phyloP scores from a whole-genome alignment of 768 basidiomycete species.

The Leccinum uliginosum region DNA sequence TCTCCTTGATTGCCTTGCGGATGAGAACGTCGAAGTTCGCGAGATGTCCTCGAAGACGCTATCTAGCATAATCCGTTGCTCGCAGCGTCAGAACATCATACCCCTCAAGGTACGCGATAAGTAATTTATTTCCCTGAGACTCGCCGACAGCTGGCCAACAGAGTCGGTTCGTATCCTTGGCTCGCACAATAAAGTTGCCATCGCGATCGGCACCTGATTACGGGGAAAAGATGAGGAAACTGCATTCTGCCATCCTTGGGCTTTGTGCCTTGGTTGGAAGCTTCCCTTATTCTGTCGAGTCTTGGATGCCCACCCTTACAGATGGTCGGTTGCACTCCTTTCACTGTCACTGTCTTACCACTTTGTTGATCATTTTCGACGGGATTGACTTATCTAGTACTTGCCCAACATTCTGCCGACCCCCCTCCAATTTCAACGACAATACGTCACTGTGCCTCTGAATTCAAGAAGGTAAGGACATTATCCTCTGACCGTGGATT shows the following conservation, averaged over 20 bases:
- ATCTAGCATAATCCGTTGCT: conserved; percentile 83
- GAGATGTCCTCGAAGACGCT: conserved; percentile 86
- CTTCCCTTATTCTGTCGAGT: conserved; percentile 93
- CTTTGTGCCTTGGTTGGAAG: conserved; percentile 90
- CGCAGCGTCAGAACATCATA: conserved; percentile 82
- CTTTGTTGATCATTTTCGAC: not conserved
- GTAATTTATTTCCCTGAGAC: not conserved
- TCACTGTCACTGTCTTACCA: not conserved
- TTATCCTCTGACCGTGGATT: conserved; percentile 6
- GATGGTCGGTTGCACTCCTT: conserved; percentile 46
- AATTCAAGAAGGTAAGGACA: conserved; percentile 75
- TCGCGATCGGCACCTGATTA: conserved; percentile 66
- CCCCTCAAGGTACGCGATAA: conserved; percentile 63
- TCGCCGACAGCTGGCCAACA: conserved; percentile 27
- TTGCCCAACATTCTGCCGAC: conserved; percentile 76
- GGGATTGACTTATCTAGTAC: conserved; percentile 40
- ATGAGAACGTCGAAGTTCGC: conserved; percentile 91
- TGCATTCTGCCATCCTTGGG: conserved; percentile 93
- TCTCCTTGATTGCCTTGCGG: conserved; percentile 75
- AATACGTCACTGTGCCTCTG: conserved; percentile 79
- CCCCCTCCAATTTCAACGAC: conserved; percentile 89
- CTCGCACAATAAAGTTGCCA: conserved; percentile 61
- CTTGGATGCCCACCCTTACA: conserved; percentile 83
- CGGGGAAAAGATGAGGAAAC: conserved; percentile 61
- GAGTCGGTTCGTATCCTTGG: conserved; percentile 76